Evolutionary conservation across 352 stramenopile genomes (phyloP).

Genomic region (Thraustotheca clavata): DNA sequence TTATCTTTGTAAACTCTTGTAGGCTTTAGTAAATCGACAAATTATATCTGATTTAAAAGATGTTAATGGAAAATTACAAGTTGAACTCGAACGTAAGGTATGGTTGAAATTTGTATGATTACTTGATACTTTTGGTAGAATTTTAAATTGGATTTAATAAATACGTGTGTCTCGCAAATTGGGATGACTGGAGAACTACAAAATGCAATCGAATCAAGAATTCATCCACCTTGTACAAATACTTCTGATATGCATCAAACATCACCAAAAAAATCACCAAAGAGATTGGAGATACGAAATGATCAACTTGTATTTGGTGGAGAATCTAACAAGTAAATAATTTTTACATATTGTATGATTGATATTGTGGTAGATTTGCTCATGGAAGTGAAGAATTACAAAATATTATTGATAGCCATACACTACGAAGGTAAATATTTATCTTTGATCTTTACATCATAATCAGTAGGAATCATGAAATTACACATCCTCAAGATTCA

Average conservation of each 20-base stretch:
- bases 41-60: slow-evolving; percentile 9
- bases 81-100: slow-evolving; percentile 11
- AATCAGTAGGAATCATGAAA: slow-evolving; percentile 3
- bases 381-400: slow-evolving; percentile 10
- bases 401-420: slow-evolving; percentile 9
- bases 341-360: neutral
- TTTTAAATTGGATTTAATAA: slow-evolving; percentile 1
- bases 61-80: slow-evolving; percentile 8
- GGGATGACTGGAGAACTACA: slow-evolving; percentile 5
- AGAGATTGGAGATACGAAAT: neutral
- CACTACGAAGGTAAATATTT: slow-evolving; percentile 4
- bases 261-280: neutral
- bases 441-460: neutral
- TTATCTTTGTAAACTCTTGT: neutral
- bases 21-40: slow-evolving; percentile 13
- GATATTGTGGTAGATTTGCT: slow-evolving; percentile 2
- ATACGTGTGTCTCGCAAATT: slow-evolving; percentile 14
- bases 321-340: slow-evolving; percentile 4
- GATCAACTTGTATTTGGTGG: slow-evolving; percentile 13
- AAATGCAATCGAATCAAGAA: neutral
- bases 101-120: neutral
- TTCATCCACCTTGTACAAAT: neutral
- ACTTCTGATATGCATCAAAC: no score
- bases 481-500: slow-evolving; percentile 12
- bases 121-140: neutral